Base-by-base conservation (phyloP, 2,329 filamentous ascomycete genomes). In the Gnomoniopsis smithogilvyi region DNA sequence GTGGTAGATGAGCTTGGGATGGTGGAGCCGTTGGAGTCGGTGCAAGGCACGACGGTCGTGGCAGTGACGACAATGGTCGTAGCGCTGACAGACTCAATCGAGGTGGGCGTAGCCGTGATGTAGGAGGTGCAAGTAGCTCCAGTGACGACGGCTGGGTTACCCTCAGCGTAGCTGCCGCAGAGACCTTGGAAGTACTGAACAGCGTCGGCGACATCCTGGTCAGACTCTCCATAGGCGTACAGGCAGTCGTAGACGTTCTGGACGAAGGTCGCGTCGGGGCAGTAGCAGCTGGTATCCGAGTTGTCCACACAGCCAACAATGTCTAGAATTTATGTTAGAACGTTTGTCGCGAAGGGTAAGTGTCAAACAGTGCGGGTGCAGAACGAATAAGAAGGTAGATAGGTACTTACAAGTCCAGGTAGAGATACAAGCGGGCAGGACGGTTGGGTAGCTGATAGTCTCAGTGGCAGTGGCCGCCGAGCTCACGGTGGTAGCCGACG, bases 111-210 rank as follows among this genome's bases (percentile, higher is more conserved):
- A 60, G 79, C 77, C 34, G 83, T 82, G 69, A 85, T 79, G 73
- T 88, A 82, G 57, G 80, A 81, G 67, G 85, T 84, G 71, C 85
- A 78, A 43, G 80, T 79, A 66, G 91, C 86, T 63, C 84, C 86
- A 52, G 90, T 96, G 69, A 91, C 84, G 68, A 98, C 90, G 64
- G 82, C 90, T n/a, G 93, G 92, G 83, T 97, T 96, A 71, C 83
- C 67, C 17, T 82, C 79, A 38, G 91, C 82, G 74, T 88, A 88
- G 55, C 82, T 77, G 59, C 90, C 92, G 78, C 94, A 98, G 76
- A 98, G 91, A 72, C 93, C 93, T 74, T 93, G 88, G 80, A 97
- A 89, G 85, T 91, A 96, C 68, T 84, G 83, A 61, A 95, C 82
- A 62, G 92, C 91, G 67, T 86, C 76, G 56, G 85, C 80, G 66